A percentile compares a stretch with the other conserved stretches of the same genome.
These are phyloP conservation scores for Malus hybrid DNA, from an alignment of 331 rosid genomes.

Conservation along the genomic window DNA sequence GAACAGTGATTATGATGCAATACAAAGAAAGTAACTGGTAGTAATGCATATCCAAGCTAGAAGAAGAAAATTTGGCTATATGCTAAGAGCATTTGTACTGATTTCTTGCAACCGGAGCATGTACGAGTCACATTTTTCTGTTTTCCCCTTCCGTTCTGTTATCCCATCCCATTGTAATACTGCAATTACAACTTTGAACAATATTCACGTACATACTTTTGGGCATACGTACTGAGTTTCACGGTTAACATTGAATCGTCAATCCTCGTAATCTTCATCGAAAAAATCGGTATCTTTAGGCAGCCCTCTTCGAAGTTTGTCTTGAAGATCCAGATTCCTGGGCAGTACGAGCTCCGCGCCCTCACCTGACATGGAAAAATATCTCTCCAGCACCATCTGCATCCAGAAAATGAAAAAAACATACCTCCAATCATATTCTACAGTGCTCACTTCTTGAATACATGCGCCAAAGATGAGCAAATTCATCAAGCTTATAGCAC, in stretches of 20 bases:
- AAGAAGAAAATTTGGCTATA: too few species aligned
- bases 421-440: background rate
- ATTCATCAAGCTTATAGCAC: background rate
- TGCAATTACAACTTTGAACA: too few species aligned
- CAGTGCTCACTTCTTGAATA: background rate
- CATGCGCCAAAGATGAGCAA: background rate
- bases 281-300: conserved; percentile 51
- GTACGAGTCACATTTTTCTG: too few species aligned
- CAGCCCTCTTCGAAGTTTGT: conserved; percentile 56
- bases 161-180: too few species aligned
- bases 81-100: too few species aligned
- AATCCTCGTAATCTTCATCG: conserved; percentile 23
- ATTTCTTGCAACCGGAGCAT: too few species aligned
- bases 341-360: conserved; percentile 77
- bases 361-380: conserved; percentile 58
- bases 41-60: too few species aligned
- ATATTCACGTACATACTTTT: too few species aligned
- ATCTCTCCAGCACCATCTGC: conserved; percentile 87
- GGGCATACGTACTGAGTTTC: background rate
- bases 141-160: too few species aligned
- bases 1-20: too few species aligned
- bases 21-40: too few species aligned
- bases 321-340: conserved; percentile 49
- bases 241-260: background rate
- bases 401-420: background rate